A percentile compares a stretch with the other conserved stretches of the same genome.
These are phyloP conservation scores for Pseudonectria foliicola DNA, from an alignment of 2,329 filamentous ascomycete genomes.

Conservation along the genomic window DNA sequence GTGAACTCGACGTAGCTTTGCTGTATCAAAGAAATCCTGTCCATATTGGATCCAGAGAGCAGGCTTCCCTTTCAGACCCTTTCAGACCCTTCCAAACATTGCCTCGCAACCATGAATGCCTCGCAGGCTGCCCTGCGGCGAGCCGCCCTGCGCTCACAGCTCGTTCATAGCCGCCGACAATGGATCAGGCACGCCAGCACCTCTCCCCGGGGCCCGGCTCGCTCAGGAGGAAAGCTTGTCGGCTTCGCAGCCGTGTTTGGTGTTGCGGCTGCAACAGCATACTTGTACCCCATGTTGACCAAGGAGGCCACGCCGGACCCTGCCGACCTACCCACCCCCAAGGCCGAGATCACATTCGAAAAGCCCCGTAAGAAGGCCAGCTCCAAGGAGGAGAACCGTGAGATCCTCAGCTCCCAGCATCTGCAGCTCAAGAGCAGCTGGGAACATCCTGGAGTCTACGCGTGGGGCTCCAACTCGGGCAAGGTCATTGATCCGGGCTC, in stretches of 20 bases:
- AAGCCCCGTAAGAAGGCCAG: slow-evolving; percentile 48
- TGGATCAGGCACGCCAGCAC: slow-evolving; percentile 24
- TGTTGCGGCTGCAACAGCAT: slow-evolving; percentile 31
- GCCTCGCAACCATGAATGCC: slow-evolving; percentile 23
- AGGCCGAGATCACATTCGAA: slow-evolving; percentile 61
- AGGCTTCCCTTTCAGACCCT: too few species aligned
- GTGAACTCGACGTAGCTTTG: too few species aligned
- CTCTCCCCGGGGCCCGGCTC: slow-evolving; percentile 10
- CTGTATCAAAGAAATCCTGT: too few species aligned
- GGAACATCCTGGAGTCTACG: slow-evolving; percentile 81
- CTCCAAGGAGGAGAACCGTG: slow-evolving; percentile 65
- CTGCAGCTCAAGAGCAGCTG: slow-evolving; percentile 78
- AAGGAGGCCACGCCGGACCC: slow-evolving; percentile 16
- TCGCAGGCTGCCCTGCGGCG: slow-evolving; percentile 23
- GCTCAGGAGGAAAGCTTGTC: slow-evolving; percentile 23
- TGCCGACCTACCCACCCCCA: slow-evolving; percentile 11
- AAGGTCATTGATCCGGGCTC: slow-evolving; percentile 81
- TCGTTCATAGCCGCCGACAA: slow-evolving; percentile 20
- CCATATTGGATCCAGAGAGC: too few species aligned
- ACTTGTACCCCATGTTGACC: slow-evolving; percentile 31
- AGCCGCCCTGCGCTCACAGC: slow-evolving; percentile 18
- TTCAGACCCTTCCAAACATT: background rate
- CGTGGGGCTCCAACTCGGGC: slow-evolving; percentile 85
- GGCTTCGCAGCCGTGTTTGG: slow-evolving; percentile 29
- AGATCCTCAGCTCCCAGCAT: slow-evolving; percentile 77